phyloP scores from a whole-genome alignment of 345 rosid species.

The sweet orange (Citrus sinensis) region DVS_A1.0 CM039162.1:26310501-26311000 shows the following conservation, averaged over 20 bases:
- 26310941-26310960: neutral
- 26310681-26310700: neutral
- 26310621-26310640: slow-evolving; percentile 68
- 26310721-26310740: neutral
- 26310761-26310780: neutral
- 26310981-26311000: neutral
- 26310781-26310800: neutral
- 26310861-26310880: neutral
- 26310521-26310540: slow-evolving; percentile 32
- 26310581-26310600: slow-evolving; percentile 41
- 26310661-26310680: slow-evolving; percentile 30
- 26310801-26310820: neutral
- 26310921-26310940: neutral
- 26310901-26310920: neutral
- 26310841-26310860: neutral
- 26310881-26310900: no score
- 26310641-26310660: slow-evolving; percentile 46
- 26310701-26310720: neutral
- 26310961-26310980: neutral
- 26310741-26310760: neutral
- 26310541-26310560: slow-evolving; percentile 21
- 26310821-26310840: neutral
- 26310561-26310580: slow-evolving; percentile 45
- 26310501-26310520: slow-evolving; percentile 38
- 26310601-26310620: slow-evolving; percentile 39